A percentile compares a stretch with the other conserved stretches of the same genome.
Evolutionary conservation across 352 stramenopile species (phyloP).

Genomic region (Aphanomyces cochlioides): DNA sequence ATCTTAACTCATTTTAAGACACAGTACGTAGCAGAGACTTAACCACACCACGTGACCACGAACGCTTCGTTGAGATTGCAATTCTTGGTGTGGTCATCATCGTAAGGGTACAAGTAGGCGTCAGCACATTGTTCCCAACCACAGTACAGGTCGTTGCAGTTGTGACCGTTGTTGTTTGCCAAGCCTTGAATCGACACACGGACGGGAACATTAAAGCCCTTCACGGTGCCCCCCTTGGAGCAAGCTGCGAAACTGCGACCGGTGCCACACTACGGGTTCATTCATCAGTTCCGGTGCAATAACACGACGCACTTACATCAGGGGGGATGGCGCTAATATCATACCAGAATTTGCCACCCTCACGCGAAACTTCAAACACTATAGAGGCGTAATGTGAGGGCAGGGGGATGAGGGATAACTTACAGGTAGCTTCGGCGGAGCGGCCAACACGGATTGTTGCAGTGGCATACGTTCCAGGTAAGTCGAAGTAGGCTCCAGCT

Average conservation of each 20-base stretch:
- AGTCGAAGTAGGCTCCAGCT: not conserved
- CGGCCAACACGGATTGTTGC: conserved; percentile 21
- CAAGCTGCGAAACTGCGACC: conserved; percentile 9
- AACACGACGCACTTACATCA: conserved; percentile 3
- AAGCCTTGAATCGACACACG: conserved; percentile 8
- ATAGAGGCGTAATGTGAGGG: not conserved
- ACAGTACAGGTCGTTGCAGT: conserved; percentile 23
- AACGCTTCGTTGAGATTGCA: conserved; percentile 24
- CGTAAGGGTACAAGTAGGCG: conserved; percentile 24
- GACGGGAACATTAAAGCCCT: conserved; percentile 24
- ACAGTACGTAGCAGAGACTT: no score
- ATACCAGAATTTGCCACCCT: conserved; percentile 34
- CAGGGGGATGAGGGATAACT: not conserved
- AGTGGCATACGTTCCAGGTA: not conserved
- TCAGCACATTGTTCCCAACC: conserved; percentile 22
- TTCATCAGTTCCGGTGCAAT: not conserved
- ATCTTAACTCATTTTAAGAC: no score
- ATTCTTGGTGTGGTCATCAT: conserved; percentile 19
- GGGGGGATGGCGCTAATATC: conserved; percentile 41
- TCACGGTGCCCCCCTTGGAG: conserved; percentile 29
- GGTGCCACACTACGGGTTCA: conserved; percentile 13
- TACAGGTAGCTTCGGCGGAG: conserved; percentile 24
- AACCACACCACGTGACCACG: conserved; percentile 24
- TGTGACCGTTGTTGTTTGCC: not conserved
- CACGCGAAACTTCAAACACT: conserved; percentile 37